phyloP scores from a whole-genome alignment of 805 yeast genomes.

The Metschnikowia hibisci region DNA sequence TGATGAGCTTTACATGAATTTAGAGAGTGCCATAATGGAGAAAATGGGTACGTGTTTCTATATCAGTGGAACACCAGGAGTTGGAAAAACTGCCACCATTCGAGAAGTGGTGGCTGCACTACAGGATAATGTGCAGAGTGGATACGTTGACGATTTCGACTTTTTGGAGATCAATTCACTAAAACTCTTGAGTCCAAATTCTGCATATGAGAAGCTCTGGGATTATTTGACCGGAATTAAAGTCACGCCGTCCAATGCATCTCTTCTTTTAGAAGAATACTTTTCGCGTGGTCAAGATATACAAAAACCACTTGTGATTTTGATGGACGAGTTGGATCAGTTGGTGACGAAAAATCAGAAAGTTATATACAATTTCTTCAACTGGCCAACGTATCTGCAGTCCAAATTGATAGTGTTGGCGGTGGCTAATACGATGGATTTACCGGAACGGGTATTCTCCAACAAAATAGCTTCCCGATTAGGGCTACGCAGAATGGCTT shows the following conservation, averaged over 20 bases:
- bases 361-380: conserved; percentile 92
- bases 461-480: conserved; percentile 89
- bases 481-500: conserved; percentile 82
- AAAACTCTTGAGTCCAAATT: conserved; percentile 72
- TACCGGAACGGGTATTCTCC: conserved; percentile 83
- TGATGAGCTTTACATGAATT: conserved; percentile 57
- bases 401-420: conserved; percentile 86
- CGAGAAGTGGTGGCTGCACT: conserved; percentile 78
- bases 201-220: conserved; percentile 83
- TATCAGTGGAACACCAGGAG: conserved; percentile 96
- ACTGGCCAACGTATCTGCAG: conserved; percentile 86
- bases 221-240: conserved; percentile 58
- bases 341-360: conserved; percentile 76
- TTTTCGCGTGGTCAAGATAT: conserved; percentile 36
- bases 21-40: conserved; percentile 68
- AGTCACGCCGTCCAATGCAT: conserved; percentile 61
- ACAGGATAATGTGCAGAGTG: conserved; percentile 28
- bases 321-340: conserved; percentile 93
- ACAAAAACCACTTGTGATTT: conserved; percentile 58
- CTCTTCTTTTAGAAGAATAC: conserved; percentile 64
- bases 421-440: conserved; percentile 95
- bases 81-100: conserved; percentile 93
- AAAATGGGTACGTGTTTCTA: conserved; percentile 80
- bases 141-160: conserved; percentile 47
- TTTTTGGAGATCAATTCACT: conserved; percentile 89